A percentile compares a stretch with the other conserved stretches of the same genome.
phyloP scores from a whole-genome alignment of 2,329 filamentous ascomycete species.

The Paracoccidioides lutzii region DNA sequence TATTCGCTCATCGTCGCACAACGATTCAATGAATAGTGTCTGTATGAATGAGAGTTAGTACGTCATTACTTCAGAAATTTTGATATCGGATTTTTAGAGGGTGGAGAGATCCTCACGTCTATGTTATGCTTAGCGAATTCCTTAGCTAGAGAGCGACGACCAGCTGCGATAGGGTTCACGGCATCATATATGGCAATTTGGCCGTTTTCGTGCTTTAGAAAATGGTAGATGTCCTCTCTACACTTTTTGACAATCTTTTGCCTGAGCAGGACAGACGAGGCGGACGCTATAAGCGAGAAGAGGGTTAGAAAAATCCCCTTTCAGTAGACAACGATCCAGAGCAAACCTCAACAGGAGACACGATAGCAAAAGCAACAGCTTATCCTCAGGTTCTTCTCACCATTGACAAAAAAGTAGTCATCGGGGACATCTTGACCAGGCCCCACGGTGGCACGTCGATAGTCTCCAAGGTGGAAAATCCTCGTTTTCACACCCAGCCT shows the following conservation, averaged over 20 bases:
- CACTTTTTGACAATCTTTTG: slow-evolving; percentile 98
- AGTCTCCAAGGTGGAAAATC: slow-evolving; percentile 95
- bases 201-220: slow-evolving; percentile 92
- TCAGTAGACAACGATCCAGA: too few species aligned
- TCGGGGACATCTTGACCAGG: slow-evolving; percentile 75
- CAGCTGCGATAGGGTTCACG: slow-evolving; percentile 78
- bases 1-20: slow-evolving; percentile 83
- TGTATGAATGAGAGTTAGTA: slow-evolving; percentile 25
- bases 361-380: not conserved
- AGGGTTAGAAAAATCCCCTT: slow-evolving; percentile 11
- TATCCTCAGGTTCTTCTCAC: slow-evolving; percentile 17
- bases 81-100: not conserved
- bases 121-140: slow-evolving; percentile 98
- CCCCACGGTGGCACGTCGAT: slow-evolving; percentile 80
- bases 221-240: slow-evolving; percentile 90
- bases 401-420: slow-evolving; percentile 96
- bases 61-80: not conserved
- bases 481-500: slow-evolving; percentile 95
- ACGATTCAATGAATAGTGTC: slow-evolving; percentile 94
- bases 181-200: slow-evolving; percentile 98
- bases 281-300: slow-evolving; percentile 44
- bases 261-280: slow-evolving; percentile 78
- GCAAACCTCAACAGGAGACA: too few species aligned
- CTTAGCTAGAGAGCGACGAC: slow-evolving; percentile 73
- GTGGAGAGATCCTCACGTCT: slow-evolving; percentile 42